phyloP scores from a whole-genome alignment of 2,329 filamentous ascomycete genomes.

The Phaeoacremonium minimum region DNA sequence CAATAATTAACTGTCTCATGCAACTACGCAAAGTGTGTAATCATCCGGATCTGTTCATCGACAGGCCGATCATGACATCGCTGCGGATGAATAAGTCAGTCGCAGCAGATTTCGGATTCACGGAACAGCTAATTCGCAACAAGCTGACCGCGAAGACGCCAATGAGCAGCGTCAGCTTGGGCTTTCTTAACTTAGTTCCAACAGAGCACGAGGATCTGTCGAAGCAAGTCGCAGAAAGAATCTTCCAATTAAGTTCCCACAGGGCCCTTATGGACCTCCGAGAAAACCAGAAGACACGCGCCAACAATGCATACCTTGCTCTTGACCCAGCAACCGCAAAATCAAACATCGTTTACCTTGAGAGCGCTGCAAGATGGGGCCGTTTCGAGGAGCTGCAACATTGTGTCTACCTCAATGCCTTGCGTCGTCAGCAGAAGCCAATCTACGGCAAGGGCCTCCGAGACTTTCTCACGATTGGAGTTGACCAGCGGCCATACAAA shows the following conservation, averaged over 20 bases:
- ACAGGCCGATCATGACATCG: slow-evolving; percentile 92
- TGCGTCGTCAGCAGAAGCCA: slow-evolving; percentile 75
- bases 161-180: slow-evolving; percentile 63
- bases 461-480: slow-evolving; percentile 65
- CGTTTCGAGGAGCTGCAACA: slow-evolving; percentile 77
- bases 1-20: slow-evolving; percentile 98
- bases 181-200: slow-evolving; percentile 76
- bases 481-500: slow-evolving; percentile 53
- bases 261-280: slow-evolving; percentile 65
- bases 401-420: slow-evolving; percentile 73
- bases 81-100: slow-evolving; percentile 86
- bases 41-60: slow-evolving; percentile 94
- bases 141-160: slow-evolving; percentile 58
- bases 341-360: slow-evolving; percentile 68
- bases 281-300: slow-evolving; percentile 62
- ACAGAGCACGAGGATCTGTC: slow-evolving; percentile 66
- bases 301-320: slow-evolving; percentile 48
- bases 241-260: slow-evolving; percentile 66
- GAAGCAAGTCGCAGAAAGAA: slow-evolving; percentile 43
- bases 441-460: slow-evolving; percentile 79
- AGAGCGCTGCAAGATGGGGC: slow-evolving; percentile 64
- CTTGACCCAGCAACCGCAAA: slow-evolving; percentile 64
- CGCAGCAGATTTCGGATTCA: slow-evolving; percentile 67
- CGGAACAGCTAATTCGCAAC: slow-evolving; percentile 65
- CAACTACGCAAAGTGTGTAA: slow-evolving; percentile 97